Evolutionary conservation across 2,329 filamentous ascomycete species (phyloP).

Genomic region (Exophiala sp.): DNA sequence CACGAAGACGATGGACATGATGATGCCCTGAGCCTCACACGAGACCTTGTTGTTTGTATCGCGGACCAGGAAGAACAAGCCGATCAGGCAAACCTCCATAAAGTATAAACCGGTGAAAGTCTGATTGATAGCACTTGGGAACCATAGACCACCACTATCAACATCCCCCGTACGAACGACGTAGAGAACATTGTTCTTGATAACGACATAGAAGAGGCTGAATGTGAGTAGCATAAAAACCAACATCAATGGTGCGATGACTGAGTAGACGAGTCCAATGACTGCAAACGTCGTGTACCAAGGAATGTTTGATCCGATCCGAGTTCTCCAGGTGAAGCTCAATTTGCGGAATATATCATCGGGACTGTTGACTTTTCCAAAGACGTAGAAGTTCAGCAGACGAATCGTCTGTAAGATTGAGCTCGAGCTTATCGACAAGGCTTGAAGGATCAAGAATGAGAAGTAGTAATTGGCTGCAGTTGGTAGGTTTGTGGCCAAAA

Average conservation of each 20-base stretch:
- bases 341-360: constrained; percentile 13
- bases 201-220: constrained; percentile 18
- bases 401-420: constrained; percentile 18
- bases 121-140: constrained; percentile 21
- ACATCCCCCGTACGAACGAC: constrained; percentile 16
- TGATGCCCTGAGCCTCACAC: constrained; percentile 18
- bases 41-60: constrained; percentile 11
- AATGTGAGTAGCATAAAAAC: constrained; percentile 19
- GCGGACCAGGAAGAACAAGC: constrained; percentile 20
- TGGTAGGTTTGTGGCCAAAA: constrained; percentile 29
- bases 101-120: constrained; percentile 20
- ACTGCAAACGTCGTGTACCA: constrained; percentile 20
- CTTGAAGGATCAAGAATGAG: constrained; percentile 29
- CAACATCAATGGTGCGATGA: constrained; percentile 18
- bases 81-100: constrained; percentile 21
- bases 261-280: constrained; percentile 19
- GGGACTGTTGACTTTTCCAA: constrained; percentile 10
- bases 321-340: constrained; percentile 17
- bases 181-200: constrained; percentile 21
- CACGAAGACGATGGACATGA: constrained; percentile 16
- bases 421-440: constrained; percentile 17
- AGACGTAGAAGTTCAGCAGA: constrained; percentile 17
- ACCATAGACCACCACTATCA: constrained; percentile 17
- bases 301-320: constrained; percentile 20
- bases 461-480: constrained; percentile 31